Conservation (phyloP, 2,329 filamentous ascomycete species). For the Colletotrichum plurivorum region DNA sequence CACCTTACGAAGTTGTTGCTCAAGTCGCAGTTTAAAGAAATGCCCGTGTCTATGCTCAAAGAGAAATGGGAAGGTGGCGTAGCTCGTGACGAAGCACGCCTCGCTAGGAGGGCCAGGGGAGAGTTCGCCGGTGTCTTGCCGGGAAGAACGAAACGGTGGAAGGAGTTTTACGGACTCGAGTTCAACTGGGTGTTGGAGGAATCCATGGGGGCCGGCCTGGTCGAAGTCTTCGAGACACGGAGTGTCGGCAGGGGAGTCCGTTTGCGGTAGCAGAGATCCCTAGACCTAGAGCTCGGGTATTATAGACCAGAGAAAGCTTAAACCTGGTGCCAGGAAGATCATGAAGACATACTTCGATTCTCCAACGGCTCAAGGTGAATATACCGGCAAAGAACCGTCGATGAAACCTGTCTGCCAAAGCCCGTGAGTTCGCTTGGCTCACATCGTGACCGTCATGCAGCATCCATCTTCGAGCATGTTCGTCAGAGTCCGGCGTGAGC, state of each 20-base stretch:
- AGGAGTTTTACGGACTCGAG: conserved; percentile 75
- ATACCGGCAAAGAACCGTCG: background rate
- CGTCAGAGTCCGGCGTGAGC: conserved; percentile 4
- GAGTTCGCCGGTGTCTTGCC: conserved; percentile 71
- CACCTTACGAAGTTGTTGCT: conserved; percentile 73
- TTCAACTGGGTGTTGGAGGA: conserved; percentile 82
- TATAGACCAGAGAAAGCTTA: conserved; percentile 11
- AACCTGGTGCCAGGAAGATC: conserved; percentile 20
- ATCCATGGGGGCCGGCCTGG: conserved; percentile 76
- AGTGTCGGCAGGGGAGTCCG: conserved; percentile 79
- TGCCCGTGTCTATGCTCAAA: conserved; percentile 71
- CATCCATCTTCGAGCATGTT: conserved; percentile 16
- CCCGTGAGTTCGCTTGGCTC: conserved; percentile 11
- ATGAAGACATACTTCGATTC: conserved; percentile 1
- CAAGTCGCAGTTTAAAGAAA: conserved; percentile 73
- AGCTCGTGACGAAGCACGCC: conserved; percentile 59
- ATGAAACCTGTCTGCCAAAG: conserved; percentile 21
- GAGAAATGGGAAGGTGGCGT: conserved; percentile 81
- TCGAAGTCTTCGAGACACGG: conserved; percentile 82
- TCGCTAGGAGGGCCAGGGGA: conserved; percentile 66
- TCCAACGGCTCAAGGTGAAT: background rate
- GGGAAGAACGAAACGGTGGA: conserved; percentile 78
- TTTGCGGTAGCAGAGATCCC: conserved; percentile 48
- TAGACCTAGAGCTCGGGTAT: background rate
- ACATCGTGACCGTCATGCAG: conserved; percentile 3